These are phyloP conservation scores for Davidsoniella eucalypti DNA, from an alignment of 2,329 filamentous ascomycete species.

Conservation along the genomic window DNA sequence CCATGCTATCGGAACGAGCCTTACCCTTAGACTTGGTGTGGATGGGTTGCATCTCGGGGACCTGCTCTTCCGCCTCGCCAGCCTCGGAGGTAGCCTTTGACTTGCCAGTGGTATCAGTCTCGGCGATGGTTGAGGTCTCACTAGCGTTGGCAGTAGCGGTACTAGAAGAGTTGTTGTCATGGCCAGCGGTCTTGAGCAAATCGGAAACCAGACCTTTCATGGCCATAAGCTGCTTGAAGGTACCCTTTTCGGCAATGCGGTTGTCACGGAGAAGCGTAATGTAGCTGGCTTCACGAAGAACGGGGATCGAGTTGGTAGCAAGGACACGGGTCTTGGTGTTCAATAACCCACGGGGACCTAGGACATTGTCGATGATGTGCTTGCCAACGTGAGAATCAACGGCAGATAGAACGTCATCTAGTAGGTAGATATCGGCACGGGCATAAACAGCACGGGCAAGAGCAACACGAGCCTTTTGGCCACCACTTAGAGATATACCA, in stretches of 20 bases:
- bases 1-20: slow-evolving; percentile 51
- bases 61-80: slow-evolving; percentile 62
- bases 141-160: slow-evolving; percentile 25
- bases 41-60: slow-evolving; percentile 64
- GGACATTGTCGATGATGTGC: slow-evolving; percentile 86
- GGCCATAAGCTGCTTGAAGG: slow-evolving; percentile 76
- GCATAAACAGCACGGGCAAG: slow-evolving; percentile 91
- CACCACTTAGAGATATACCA: slow-evolving; percentile 87
- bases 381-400: slow-evolving; percentile 96
- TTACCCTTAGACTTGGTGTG: slow-evolving; percentile 28
- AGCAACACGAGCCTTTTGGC: slow-evolving; percentile 86
- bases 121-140: slow-evolving; percentile 42
- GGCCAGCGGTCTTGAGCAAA: slow-evolving; percentile 60
- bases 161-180: slow-evolving; percentile 30
- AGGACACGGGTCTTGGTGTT: slow-evolving; percentile 77
- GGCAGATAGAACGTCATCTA: slow-evolving; percentile 88
- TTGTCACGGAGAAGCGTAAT: slow-evolving; percentile 75
- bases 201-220: slow-evolving; percentile 85
- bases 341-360: slow-evolving; percentile 71
- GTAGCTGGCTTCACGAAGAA: slow-evolving; percentile 76
- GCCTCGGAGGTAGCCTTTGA: slow-evolving; percentile 32
- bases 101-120: slow-evolving; percentile 27
- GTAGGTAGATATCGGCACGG: slow-evolving; percentile 83
- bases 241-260: slow-evolving; percentile 70
- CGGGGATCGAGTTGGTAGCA: slow-evolving; percentile 87